Percentiles rank a stretch among this genome's conserved stretches.
Evolutionary conservation across 768 basidiomycete genomes (phyloP).

Genomic region (Boletus barrowsii): DNA sequence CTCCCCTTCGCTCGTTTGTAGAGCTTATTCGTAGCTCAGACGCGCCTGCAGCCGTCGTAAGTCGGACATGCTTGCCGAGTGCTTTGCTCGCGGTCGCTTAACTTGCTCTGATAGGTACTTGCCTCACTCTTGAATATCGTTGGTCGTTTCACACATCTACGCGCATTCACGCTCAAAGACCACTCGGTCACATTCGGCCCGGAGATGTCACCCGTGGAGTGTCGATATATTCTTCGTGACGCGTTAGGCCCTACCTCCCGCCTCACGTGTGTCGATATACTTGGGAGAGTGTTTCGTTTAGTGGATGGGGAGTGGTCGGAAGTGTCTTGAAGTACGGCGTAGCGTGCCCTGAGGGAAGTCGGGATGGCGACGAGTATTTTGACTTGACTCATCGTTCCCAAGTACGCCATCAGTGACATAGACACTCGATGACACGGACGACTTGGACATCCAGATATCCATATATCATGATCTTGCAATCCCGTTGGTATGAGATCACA

Average conservation of each 20-base stretch:
- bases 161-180: not conserved
- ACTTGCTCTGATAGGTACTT: not conserved
- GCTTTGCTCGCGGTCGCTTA: not conserved
- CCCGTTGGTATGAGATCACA: no score
- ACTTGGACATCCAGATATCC: no score
- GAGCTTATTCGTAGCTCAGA: not conserved
- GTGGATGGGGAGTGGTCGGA: conserved; percentile 1
- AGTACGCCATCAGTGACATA: no score
- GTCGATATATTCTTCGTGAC: not conserved
- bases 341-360: not conserved
- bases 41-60: not conserved
- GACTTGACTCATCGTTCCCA: no score
- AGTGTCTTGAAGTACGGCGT: not conserved
- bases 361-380: no score
- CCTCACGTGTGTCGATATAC: not conserved
- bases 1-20: not conserved
- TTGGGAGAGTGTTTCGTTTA: not conserved
- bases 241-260: not conserved
- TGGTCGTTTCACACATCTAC: not conserved
- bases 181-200: no score
- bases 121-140: not conserved
- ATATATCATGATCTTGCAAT: no score
- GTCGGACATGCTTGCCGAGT: not conserved
- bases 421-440: no score
- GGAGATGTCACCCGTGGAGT: not conserved